A percentile compares a stretch with the other conserved stretches of the same genome.
phyloP scores from a whole-genome alignment of 108 stramenopile species.

The Thalassiosira profunda region DNA sequence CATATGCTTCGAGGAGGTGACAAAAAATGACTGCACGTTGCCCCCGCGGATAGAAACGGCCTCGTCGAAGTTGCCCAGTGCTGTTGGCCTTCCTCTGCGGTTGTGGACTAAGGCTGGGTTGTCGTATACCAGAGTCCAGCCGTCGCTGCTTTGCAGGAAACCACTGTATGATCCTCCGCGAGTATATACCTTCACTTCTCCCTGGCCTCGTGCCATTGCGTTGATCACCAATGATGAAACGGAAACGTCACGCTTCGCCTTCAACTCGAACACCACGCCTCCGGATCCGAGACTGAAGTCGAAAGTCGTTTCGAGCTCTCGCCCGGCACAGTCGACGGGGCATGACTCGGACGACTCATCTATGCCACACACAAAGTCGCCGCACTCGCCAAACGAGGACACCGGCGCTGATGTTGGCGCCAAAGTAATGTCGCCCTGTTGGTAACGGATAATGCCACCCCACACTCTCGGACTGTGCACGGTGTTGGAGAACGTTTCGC shows the following conservation, averaged over 20 bases:
- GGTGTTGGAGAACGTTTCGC: constrained; percentile 14
- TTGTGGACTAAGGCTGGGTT: constrained; percentile 11
- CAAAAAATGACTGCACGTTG: constrained; percentile 19
- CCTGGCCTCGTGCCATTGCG: constrained; percentile 11
- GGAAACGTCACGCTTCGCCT: constrained; percentile 10
- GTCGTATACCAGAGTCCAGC: constrained; percentile 15
- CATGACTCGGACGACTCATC: not conserved
- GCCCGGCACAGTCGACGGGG: constrained; percentile 13
- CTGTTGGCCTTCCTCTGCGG: constrained; percentile 15
- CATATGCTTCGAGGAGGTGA: constrained; percentile 16
- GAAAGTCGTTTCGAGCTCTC: constrained; percentile 14
- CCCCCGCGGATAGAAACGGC: not conserved
- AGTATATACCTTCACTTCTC: constrained; percentile 21
- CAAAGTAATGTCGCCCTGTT: too few relatives aligned
- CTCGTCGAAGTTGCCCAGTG: constrained; percentile 3
- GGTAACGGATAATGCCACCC: too few relatives aligned
- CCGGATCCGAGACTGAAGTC: constrained; percentile 20
- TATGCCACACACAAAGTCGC: constrained; percentile 1
- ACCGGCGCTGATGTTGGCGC: not conserved
- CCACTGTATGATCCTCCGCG: constrained; percentile 18
- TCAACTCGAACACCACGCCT: constrained; percentile 14
- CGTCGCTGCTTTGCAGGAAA: constrained; percentile 1
- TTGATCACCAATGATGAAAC: constrained; percentile 18
- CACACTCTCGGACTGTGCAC: too few relatives aligned
- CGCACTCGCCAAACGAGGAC: constrained; percentile 14